Evolutionary conservation across 768 basidiomycete species (phyloP), one percentile per base, ranked within the genome.

Genomic region (Kwoniella sp.): DNA sequence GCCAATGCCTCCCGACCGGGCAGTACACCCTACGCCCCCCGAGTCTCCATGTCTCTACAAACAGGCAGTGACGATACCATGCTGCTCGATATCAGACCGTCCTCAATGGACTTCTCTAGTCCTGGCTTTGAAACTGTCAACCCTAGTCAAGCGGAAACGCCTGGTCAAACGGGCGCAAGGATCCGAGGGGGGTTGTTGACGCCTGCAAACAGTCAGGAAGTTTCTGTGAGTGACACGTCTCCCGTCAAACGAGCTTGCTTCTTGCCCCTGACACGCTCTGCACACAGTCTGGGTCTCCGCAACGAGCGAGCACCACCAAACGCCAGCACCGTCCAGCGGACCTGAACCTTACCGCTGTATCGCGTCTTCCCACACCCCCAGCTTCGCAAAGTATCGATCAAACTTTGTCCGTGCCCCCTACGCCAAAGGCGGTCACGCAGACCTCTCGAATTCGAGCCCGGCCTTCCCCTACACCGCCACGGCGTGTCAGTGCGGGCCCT

Each of bases 141-240:
- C 17, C 44, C 38, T 29, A 39, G 34, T 7, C 45, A 52, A 15
- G 28, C 23, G 25, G 37, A 38, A 22, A 38, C 37, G 37, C n/a
- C n/a, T n/a, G 23, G 37, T 20, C 37, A 22, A 5, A 5, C 37
- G 4, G 43, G 25, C 29, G 29, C 29, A 14, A 41, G 49, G 27
- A 43, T 28, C 17, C 7, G 45, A 19, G 56, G 60, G 8, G 50
- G 56, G 15, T 25, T 62, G 53, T 55, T 62, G 56, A 62, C 60
- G n/a, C 60, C 60, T 19, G 56, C 45, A 8, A 55, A 62, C 41
- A 62, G 60, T 55, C 60, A 62, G 27, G 56, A 62, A 37, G 26
- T 41, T 1, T 27, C 27, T 11, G 60, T 62, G 25, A 53, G 60
- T 36, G 20, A 4, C 9, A 23, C 9, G 11, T 7, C 28, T 23